Evolutionary conservation across 2,329 filamentous ascomycete species (phyloP).

Genomic region (Colletotrichum gloeosporioides): DNA sequence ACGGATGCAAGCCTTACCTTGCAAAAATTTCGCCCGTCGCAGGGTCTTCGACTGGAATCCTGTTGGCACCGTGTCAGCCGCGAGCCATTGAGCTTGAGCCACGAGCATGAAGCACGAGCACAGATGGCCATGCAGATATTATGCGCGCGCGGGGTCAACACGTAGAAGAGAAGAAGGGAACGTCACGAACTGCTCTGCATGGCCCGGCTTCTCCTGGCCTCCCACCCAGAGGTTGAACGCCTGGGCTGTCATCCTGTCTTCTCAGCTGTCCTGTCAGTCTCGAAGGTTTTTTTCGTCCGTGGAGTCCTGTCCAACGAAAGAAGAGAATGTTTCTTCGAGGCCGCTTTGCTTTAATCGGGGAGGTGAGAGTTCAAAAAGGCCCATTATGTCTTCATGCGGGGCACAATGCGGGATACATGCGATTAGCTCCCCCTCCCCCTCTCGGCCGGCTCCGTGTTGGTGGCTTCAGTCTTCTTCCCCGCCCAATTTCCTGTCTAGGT

Average conservation of each 20-base stretch:
- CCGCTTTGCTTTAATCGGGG: not conserved
- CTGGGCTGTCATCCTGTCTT: constrained; percentile 20
- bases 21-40: constrained; percentile 58
- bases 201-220: constrained; percentile 35
- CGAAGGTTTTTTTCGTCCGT: constrained; percentile 4
- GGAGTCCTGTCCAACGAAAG: not conserved
- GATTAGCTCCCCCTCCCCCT: not conserved
- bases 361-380: not conserved
- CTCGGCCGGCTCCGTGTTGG: constrained; percentile 14
- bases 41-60: constrained; percentile 59
- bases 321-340: not conserved
- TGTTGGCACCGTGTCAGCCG: constrained; percentile 29
- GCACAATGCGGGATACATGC: not conserved
- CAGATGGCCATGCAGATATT: constrained; percentile 16
- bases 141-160: not conserved
- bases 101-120: constrained; percentile 2
- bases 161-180: not conserved
- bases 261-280: constrained; percentile 4
- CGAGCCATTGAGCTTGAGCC: not conserved
- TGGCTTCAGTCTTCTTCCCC: not conserved
- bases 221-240: constrained; percentile 28
- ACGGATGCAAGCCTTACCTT: constrained; percentile 36
- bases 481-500: not conserved
- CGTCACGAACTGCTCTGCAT: constrained; percentile 49
- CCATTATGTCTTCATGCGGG: constrained; percentile 7